phyloP scores from a whole-genome alignment of 1,139 yeast genomes.

The Geotrichum europaeum region DNA sequence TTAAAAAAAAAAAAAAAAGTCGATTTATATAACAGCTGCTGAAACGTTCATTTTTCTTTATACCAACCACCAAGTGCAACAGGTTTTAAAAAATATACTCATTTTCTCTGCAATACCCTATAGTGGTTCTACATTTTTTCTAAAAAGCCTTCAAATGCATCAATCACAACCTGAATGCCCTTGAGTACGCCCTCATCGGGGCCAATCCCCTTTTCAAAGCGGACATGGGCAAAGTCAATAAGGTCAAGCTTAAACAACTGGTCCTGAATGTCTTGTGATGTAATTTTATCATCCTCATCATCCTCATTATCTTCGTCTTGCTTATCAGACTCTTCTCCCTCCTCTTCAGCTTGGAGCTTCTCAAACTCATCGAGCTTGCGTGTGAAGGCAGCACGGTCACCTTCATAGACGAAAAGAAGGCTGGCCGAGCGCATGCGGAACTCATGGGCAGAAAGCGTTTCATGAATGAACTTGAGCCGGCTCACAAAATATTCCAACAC shows the following conservation, averaged over 20 bases:
- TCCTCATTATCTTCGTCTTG: conserved; percentile 29
- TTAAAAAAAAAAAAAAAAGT: background rate
- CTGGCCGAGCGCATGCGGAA: conserved; percentile 70
- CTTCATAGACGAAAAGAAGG: conserved; percentile 67
- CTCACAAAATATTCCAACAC: conserved; percentile 42
- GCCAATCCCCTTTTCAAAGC: conserved; percentile 55
- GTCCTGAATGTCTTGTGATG: conserved; percentile 23
- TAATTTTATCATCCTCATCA: conserved; percentile 28
- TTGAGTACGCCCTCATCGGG: conserved; percentile 61
- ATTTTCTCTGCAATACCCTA: background rate
- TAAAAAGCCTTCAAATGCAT: conserved; percentile 21
- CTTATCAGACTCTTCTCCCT: conserved; percentile 27
- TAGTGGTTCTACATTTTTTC: background rate
- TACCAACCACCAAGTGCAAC: background rate
- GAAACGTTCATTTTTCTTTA: background rate
- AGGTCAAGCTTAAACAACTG: conserved; percentile 52
- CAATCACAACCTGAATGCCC: conserved; percentile 61
- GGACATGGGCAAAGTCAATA: conserved; percentile 90
- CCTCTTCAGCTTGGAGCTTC: conserved; percentile 32
- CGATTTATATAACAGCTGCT: background rate
- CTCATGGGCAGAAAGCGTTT: conserved; percentile 56
- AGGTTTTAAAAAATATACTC: no score
- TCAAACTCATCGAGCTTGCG: conserved; percentile 25
- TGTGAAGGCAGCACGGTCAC: conserved; percentile 42
- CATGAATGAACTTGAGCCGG: conserved; percentile 58